A percentile compares a stretch with the other conserved stretches of the same genome.
Evolutionary conservation across 1,139 yeast species (phyloP).

Genomic region (Candida labiduridarum): DNA sequence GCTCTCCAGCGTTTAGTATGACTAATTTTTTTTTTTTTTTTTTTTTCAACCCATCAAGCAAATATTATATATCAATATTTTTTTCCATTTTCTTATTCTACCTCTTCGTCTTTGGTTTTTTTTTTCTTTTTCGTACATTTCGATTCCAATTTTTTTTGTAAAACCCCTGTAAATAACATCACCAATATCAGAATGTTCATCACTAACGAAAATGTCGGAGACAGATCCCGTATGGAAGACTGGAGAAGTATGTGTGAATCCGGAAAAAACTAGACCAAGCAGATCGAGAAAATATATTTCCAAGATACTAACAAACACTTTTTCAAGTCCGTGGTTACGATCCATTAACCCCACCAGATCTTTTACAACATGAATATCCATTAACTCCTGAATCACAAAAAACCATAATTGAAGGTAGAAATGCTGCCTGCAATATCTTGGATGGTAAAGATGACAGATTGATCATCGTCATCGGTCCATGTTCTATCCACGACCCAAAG

Average conservation of each 20-base stretch:
- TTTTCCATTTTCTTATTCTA: neutral
- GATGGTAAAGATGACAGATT: slow-evolving; percentile 78
- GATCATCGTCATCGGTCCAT: slow-evolving; percentile 88
- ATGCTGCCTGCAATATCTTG: slow-evolving; percentile 71
- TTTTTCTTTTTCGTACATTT: neutral
- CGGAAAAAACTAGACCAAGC: neutral
- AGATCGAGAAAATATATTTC: neutral
- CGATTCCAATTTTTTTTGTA: neutral
- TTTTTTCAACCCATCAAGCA: neutral
- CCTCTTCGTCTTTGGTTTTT: neutral
- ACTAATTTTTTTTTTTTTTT: neutral
- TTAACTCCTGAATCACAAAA: slow-evolving; percentile 62
- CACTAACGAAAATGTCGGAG: slow-evolving; percentile 80
- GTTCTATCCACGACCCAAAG: slow-evolving; percentile 90
- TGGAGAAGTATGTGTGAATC: slow-evolving; percentile 68
- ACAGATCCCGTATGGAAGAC: slow-evolving; percentile 80
- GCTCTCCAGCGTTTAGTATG: neutral
- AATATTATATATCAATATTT: neutral
- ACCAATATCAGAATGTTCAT: slow-evolving; percentile 61
- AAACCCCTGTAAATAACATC: slow-evolving; percentile 3
- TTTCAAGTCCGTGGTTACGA: slow-evolving; percentile 66
- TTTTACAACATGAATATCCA: slow-evolving; percentile 76
- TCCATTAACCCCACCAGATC: slow-evolving; percentile 87
- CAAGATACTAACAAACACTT: slow-evolving; percentile 16
- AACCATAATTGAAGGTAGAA: slow-evolving; percentile 77